Evolutionary conservation across 1,139 yeast species (phyloP).

Genomic region (Blastobotrys arbuscula): DNA sequence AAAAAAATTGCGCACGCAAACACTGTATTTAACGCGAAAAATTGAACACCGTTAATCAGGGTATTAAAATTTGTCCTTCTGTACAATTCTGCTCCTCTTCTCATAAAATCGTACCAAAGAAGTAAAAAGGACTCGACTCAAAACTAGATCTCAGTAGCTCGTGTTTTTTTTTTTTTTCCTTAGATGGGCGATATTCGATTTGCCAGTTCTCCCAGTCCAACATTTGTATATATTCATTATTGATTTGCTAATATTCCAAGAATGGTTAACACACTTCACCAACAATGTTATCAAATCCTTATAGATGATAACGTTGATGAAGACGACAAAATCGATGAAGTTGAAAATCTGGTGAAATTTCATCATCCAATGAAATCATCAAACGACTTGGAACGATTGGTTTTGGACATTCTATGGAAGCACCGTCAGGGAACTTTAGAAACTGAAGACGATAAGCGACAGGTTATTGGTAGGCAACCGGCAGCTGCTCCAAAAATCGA

Average conservation of each 20-base stretch:
- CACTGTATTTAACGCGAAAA: no score
- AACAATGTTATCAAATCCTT: conserved; percentile 30
- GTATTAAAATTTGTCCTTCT: no score
- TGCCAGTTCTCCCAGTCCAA: no score
- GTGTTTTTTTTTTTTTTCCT: no score
- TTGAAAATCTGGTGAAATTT: conserved; percentile 33
- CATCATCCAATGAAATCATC: conserved; percentile 17
- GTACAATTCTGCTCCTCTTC: no score
- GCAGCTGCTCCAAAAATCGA: neutral
- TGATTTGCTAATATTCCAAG: no score
- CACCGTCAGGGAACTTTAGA: conserved; percentile 27
- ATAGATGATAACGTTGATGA: conserved; percentile 31
- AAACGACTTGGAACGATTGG: conserved; percentile 29
- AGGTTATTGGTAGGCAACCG: conserved; percentile 8
- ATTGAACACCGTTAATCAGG: no score
- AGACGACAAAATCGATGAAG: conserved; percentile 37
- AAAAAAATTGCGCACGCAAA: neutral
- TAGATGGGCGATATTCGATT: no score
- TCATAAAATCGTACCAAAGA: no score
- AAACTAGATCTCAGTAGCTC: neutral
- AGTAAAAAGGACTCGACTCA: no score
- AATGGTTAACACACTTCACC: conserved; percentile 24
- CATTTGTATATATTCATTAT: no score
- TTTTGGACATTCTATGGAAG: conserved; percentile 39
- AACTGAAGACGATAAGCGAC: neutral